A percentile compares a stretch with the other conserved stretches of the same genome.
Evolutionary conservation across 2,329 filamentous ascomycete species (phyloP).

Genomic region (Allantophomopsis cytisporea): DNA sequence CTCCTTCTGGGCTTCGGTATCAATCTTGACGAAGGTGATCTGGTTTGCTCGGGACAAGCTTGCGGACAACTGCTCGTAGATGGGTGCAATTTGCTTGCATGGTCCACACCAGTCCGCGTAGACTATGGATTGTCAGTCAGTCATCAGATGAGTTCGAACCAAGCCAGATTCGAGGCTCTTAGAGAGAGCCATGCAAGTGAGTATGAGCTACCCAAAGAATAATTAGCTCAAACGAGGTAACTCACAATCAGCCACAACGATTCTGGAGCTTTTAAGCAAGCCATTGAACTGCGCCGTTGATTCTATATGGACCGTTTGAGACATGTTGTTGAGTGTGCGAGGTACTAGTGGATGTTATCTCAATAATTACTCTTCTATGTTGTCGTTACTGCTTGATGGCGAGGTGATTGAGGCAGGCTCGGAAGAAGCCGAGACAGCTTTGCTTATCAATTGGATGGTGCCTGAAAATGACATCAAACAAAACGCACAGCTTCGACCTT

Average conservation of each 20-base stretch:
- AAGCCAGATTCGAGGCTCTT: too few relatives aligned
- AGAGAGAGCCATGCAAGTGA: too few relatives aligned
- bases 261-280: slow-evolving; percentile 56
- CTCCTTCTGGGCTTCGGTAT: slow-evolving; percentile 64
- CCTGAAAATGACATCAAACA: too few relatives aligned
- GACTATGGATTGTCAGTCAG: slow-evolving; percentile 35
- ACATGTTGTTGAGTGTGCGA: slow-evolving; percentile 12
- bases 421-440: too few relatives aligned
- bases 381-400: too few relatives aligned
- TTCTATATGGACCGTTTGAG: slow-evolving; percentile 28
- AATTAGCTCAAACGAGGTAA: slow-evolving; percentile 11
- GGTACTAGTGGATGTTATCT: too few relatives aligned
- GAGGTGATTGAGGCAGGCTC: too few relatives aligned
- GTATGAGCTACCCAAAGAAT: too few relatives aligned
- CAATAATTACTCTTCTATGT: too few relatives aligned
- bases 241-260: slow-evolving; percentile 86
- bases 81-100: slow-evolving; percentile 71
- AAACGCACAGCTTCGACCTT: too few relatives aligned
- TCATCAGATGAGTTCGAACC: slow-evolving; percentile 5
- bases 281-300: slow-evolving; percentile 50
- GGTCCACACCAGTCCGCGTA: slow-evolving; percentile 78
- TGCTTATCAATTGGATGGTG: too few relatives aligned
- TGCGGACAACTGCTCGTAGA: slow-evolving; percentile 65
- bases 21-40: slow-evolving; percentile 78
- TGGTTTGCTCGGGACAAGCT: slow-evolving; percentile 57